Percentiles rank a stretch among this genome's conserved stretches.
Conservation (phyloP, 345 rosid species). For the Murraya paniculata region DNA sequence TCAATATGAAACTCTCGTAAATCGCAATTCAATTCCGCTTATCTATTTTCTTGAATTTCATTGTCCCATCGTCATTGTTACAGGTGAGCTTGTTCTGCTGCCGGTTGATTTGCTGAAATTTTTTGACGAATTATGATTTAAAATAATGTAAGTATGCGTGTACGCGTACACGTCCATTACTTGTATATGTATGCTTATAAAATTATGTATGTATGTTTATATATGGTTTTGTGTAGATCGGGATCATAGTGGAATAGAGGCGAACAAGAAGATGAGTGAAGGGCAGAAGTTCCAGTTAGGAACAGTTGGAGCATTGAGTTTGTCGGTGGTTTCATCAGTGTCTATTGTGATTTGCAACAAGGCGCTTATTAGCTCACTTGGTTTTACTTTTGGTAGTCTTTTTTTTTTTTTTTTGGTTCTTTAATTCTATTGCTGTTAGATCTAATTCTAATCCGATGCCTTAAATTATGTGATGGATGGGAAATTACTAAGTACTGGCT, state of each 20-base stretch:
- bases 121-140: background rate
- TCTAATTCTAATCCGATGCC: background rate
- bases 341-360: conserved; percentile 99
- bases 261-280: conserved; percentile 65
- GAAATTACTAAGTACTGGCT: background rate
- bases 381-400: conserved; percentile 82
- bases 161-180: too few relatives aligned
- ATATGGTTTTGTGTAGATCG: conserved; percentile 39
- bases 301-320: conserved; percentile 85
- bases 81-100: conserved; percentile 24
- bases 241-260: conserved; percentile 31
- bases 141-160: background rate
- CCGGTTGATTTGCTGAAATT: conserved; percentile 17
- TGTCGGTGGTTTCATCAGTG: conserved; percentile 98
- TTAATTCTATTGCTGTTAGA: background rate
- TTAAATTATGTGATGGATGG: background rate
- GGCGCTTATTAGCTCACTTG: conserved; percentile 97
- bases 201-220: background rate
- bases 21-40: background rate
- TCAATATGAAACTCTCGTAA: conserved; percentile 10
- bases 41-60: background rate
- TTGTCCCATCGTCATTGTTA: conserved; percentile 18
- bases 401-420: background rate
- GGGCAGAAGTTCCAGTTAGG: conserved; percentile 92
- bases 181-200: background rate